These are phyloP conservation scores for Tetraselmis chui DNA, from an alignment of 139 green algal genomes.

Conservation along the genomic window DNA sequence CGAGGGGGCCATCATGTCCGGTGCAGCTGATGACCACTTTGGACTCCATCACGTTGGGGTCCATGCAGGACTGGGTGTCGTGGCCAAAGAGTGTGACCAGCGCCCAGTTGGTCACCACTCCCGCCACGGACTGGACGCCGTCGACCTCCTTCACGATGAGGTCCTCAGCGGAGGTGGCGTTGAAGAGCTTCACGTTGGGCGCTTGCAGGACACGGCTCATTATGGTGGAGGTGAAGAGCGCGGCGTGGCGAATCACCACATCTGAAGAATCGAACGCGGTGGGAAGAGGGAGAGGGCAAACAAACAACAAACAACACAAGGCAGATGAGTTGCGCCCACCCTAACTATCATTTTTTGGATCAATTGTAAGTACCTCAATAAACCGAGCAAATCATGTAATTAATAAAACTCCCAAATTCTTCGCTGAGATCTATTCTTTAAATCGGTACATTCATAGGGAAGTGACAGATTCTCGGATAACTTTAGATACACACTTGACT, in stretches of 20 bases:
- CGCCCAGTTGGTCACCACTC: constrained; percentile 97
- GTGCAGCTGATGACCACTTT: constrained; percentile 88
- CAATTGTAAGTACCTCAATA: too few species aligned
- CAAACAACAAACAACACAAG: too few species aligned
- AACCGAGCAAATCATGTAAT: too few species aligned
- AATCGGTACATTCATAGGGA: too few species aligned
- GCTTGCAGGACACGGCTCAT: constrained; percentile 84
- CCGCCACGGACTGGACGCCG: constrained; percentile 47
- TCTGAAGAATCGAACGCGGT: background rate
- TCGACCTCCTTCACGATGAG: constrained; percentile 57
- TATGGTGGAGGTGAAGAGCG: constrained; percentile 90
- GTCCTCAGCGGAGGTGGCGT: constrained; percentile 77
- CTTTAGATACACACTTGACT: too few species aligned
- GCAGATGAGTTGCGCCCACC: too few species aligned
- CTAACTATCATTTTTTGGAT: too few species aligned
- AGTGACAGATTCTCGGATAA: too few species aligned
- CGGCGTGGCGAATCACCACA: constrained; percentile 93
- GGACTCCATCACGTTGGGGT: constrained; percentile 84
- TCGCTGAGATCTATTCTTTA: too few species aligned
- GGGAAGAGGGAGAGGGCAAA: too few species aligned
- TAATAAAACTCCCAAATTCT: too few species aligned
- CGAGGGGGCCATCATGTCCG: constrained; percentile 94
- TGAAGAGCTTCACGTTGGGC: constrained; percentile 98
- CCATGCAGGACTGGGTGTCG: constrained; percentile 95
- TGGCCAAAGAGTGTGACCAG: constrained; percentile 89